Percentiles rank a stretch among this genome's conserved stretches.
Evolutionary conservation across 805 yeast species (phyloP).

Genomic region (Cyberlindnera misumaiensis): DNA sequence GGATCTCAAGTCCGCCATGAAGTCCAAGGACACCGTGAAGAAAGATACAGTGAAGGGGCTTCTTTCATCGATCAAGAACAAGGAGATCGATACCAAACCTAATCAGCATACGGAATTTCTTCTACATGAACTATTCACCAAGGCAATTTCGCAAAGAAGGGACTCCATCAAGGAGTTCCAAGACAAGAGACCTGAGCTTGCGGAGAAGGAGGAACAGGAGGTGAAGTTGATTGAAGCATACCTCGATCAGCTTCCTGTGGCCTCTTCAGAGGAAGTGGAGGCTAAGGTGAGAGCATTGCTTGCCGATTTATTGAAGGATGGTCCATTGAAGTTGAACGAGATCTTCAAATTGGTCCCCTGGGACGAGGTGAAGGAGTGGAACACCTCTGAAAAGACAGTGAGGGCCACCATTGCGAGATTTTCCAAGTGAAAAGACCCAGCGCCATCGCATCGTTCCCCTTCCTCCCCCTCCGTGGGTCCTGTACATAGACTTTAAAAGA

Average conservation of each 20-base stretch:
- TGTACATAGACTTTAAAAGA: constrained; percentile 4
- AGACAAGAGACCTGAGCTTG: constrained; percentile 45
- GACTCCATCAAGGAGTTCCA: constrained; percentile 45
- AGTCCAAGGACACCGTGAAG: constrained; percentile 33
- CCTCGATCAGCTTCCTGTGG: constrained; percentile 36
- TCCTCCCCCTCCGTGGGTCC: not conserved
- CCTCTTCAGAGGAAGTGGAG: constrained; percentile 39
- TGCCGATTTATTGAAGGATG: constrained; percentile 15
- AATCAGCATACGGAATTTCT: constrained; percentile 28
- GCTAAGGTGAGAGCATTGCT: constrained; percentile 24
- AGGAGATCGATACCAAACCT: constrained; percentile 33
- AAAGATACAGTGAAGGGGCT: constrained; percentile 40
- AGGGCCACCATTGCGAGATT: constrained; percentile 25
- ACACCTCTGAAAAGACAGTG: constrained; percentile 27
- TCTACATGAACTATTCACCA: constrained; percentile 32
- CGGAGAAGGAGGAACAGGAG: constrained; percentile 45
- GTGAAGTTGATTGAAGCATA: constrained; percentile 35
- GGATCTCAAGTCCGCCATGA: constrained; percentile 42
- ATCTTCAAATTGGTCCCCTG: constrained; percentile 28
- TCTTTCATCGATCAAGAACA: constrained; percentile 37
- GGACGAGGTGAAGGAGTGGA: constrained; percentile 29
- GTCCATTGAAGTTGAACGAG: constrained; percentile 23
- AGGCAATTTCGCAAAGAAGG: constrained; percentile 40
- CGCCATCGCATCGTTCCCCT: too few species aligned
- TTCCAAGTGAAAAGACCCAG: not conserved